phyloP scores from a whole-genome alignment of 164 flowering plant genomes.

The Tetracentron sinense region DNA sequence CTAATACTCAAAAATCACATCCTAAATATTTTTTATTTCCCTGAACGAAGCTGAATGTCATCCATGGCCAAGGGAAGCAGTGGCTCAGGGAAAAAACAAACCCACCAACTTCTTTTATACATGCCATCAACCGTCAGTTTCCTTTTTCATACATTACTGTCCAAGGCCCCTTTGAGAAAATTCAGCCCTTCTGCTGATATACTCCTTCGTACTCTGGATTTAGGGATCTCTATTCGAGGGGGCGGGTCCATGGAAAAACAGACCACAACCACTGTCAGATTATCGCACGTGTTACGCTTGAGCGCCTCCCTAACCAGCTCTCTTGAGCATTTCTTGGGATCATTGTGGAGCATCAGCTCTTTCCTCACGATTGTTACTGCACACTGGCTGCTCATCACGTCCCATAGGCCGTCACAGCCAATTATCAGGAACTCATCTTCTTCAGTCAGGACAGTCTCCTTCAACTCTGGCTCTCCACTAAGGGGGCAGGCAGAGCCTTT shows the following conservation, averaged over 20 bases:
- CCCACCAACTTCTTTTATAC: constrained; percentile 11
- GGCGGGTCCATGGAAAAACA: constrained; percentile 90
- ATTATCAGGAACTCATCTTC: constrained; percentile 91
- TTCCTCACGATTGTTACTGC: constrained; percentile 83
- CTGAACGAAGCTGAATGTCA: constrained; percentile 5
- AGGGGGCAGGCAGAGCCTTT: constrained; percentile 77
- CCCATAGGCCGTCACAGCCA: constrained; percentile 97
- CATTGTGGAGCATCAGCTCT: constrained; percentile 85
- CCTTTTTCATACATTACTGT: constrained; percentile 26
- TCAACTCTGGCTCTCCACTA: constrained; percentile 88
- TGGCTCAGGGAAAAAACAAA: neutral
- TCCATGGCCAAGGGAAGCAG: constrained; percentile 2
- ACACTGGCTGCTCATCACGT: constrained; percentile 95
- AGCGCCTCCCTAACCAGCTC: constrained; percentile 87
- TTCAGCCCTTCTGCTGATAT: constrained; percentile 82
- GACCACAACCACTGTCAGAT: constrained; percentile 71
- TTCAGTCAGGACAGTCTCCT: constrained; percentile 50
- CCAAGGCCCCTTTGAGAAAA: constrained; percentile 71
- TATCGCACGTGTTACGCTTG: constrained; percentile 76
- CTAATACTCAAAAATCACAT: neutral
- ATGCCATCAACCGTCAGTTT: constrained; percentile 6
- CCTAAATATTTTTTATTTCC: neutral
- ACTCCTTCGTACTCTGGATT: constrained; percentile 53
- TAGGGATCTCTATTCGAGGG: constrained; percentile 65
- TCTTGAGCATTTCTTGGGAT: constrained; percentile 80